Base-by-base conservation (phyloP, 2,329 filamentous ascomycete species). In the Trichoderma asperellum region DNA sequence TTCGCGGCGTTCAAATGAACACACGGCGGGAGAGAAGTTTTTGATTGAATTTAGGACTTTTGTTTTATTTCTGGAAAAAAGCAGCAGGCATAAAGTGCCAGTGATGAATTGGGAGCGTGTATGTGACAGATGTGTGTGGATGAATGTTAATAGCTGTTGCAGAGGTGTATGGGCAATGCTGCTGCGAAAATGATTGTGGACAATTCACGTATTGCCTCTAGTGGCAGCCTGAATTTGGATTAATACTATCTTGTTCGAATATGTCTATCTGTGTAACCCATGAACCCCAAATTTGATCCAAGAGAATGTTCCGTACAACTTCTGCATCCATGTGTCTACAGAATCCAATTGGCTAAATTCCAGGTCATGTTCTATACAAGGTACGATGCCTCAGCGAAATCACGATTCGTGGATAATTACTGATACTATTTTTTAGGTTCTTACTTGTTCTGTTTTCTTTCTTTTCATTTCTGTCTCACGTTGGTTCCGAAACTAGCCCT, bases 1-100 rank as follows among this genome's bases (percentile, higher is more conserved):
- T 61, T 56, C 18, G 32, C 47, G 68, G 63, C 43, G 64, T 70
- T 70, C 65, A 59, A 67, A 68, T 16, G 57, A 62, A 59, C 63
- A 62, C 68, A 59, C 49, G 57, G 58, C 57, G 64, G 56, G 64
- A 57, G 49, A 53, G 63, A 67, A 62, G 64, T 68, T 62, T 61
- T 68, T 62, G 61, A 52, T 34, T 21, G 27, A 21, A 43, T 55
- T 55, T 61, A 5, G 24, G 18, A n/a, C 18, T 60, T 60, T 47
- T 29, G 43, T 47, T 58, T 37, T 24, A 12, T 66, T 58, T 47
- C 8, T 11, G 35, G 24, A 59, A 63, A 59, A 35, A 47, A 27
- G 14, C 16, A 12, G 35, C 29, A 16, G 63, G 64, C 64, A 67
- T 67, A 67, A 67, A 67, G 21, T 67, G 64, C 64, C 64, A 21